A percentile compares a stretch with the other conserved stretches of the same genome.
phyloP scores from a whole-genome alignment of 306 rosid species.

The Casuarina equisetifolia region DNA sequence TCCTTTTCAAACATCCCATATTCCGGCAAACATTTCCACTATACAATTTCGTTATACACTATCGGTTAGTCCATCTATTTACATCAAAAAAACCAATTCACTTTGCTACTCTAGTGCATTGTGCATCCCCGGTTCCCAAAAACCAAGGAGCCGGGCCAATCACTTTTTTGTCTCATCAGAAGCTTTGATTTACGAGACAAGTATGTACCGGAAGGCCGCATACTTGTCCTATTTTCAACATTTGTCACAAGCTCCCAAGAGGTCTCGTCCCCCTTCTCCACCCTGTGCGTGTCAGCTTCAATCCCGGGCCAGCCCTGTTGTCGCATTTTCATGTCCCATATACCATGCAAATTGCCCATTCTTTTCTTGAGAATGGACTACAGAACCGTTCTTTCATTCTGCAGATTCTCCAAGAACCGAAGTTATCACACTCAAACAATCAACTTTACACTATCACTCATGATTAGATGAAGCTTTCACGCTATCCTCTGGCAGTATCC shows the following conservation, averaged over 20 bases:
- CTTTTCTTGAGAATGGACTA: slow-evolving; percentile 30
- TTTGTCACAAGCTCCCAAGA: slow-evolving; percentile 13
- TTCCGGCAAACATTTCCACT: slow-evolving; percentile 43
- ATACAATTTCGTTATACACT: slow-evolving; percentile 65
- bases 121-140: slow-evolving; percentile 39
- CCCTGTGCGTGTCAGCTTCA: slow-evolving; percentile 31
- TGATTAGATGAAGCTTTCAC: slow-evolving; percentile 59
- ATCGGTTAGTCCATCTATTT: slow-evolving; percentile 55
- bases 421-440: slow-evolving; percentile 36
- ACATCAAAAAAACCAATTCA: slow-evolving; percentile 42
- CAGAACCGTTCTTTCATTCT: slow-evolving; percentile 42
- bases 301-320: slow-evolving; percentile 56
- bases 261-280: slow-evolving; percentile 31
- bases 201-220: slow-evolving; percentile 20
- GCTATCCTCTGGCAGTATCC: slow-evolving; percentile 88
- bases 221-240: slow-evolving; percentile 23
- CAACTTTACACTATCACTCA: slow-evolving; percentile 57
- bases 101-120: slow-evolving; percentile 33
- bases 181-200: slow-evolving; percentile 25
- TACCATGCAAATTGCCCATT: slow-evolving; percentile 28
- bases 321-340: slow-evolving; percentile 32
- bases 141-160: slow-evolving; percentile 35
- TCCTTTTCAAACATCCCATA: slow-evolving; percentile 40
- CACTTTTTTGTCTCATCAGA: slow-evolving; percentile 31
- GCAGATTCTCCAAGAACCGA: slow-evolving; percentile 43